Evolutionary conservation across 345 rosid genomes (phyloP), one percentile per base, ranked within the genome.

Genomic region (Boechera divaricarpa): DNA sequence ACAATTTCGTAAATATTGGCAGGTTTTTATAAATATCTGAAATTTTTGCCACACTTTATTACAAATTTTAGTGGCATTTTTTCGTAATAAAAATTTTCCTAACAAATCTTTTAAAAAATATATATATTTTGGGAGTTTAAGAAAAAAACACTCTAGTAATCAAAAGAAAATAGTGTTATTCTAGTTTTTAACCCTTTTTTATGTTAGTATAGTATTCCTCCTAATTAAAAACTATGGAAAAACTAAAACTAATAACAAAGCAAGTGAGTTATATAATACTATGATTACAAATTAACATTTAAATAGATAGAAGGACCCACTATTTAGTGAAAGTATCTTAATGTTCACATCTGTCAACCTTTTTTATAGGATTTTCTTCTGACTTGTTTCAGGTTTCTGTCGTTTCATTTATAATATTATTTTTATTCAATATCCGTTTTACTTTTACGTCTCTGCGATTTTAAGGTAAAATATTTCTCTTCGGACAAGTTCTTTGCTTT

Each of bases 311-410:
- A 6, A 13, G 73, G 81, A 72, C 69, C 81, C 72, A 77, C 72
- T 21, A 4, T 39, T 69, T 64, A 72, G 73, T 64, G 72, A 78
- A 72, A 65, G 81, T 72, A 72, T 78, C 48, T 65, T 72, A 65
- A 72, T 72, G 68, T 78, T 78, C 77, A 78, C 73, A 78, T 72
- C 68, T 78, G 49, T 72, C 63, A 35, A 70, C n/a, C 67, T 70
- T 69, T 6, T 54, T 70, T 24, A 63, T 70, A 44, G 18, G 76
- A 77, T 77, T 76, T 69, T 58, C 69, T 61, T 61, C 67, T 64
- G 80, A 63, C 72, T 63, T 63, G 72, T 64, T 76, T 63, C 72
- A 77, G 76, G 80, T 55, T 70, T 64, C 66, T 70, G 76, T 77
- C 76, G 71, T 60, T 63, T 77, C 8, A 66, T 63, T 72, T 70